Percentiles rank a stretch among this genome's conserved stretches.
Conservation (phyloP, 2,329 filamentous ascomycete genomes). For the Ophiostoma angusticollis region DNA sequence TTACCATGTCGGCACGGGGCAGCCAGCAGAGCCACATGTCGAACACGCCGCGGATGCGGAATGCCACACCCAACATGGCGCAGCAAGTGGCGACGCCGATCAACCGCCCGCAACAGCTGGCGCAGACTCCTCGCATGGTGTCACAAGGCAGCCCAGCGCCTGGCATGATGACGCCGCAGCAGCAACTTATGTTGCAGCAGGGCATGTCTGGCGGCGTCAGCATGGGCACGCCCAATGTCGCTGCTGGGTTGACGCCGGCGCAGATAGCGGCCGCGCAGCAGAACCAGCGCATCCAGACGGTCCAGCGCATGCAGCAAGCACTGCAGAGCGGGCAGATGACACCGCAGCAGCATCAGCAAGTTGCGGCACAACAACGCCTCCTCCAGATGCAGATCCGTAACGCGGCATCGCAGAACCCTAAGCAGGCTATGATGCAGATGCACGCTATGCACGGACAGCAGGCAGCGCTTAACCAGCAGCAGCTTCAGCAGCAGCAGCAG, state of each 20-base stretch:
- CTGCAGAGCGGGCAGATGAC: constrained; percentile 26
- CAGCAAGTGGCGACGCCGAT: constrained; percentile 38
- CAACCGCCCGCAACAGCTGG: constrained; percentile 31
- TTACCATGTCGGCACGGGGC: constrained; percentile 49
- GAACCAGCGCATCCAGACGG: constrained; percentile 32
- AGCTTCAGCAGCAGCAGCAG: constrained; percentile 11
- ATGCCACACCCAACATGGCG: constrained; percentile 49
- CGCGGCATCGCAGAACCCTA: constrained; percentile 23
- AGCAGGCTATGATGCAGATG: constrained; percentile 18
- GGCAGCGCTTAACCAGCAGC: background rate
- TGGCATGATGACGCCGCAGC: constrained; percentile 39
- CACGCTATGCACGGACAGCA: constrained; percentile 24
- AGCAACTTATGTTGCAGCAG: constrained; percentile 39
- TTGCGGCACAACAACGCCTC: constrained; percentile 23
- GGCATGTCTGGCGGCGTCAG: constrained; percentile 20
- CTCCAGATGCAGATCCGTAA: constrained; percentile 21
- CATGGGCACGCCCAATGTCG: constrained; percentile 27
- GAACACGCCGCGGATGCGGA: constrained; percentile 49
- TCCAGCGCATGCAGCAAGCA: constrained; percentile 17
- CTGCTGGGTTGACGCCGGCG: constrained; percentile 21
- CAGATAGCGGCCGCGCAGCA: constrained; percentile 37
- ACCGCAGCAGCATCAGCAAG: constrained; percentile 21
- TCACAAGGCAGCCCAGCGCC: constrained; percentile 45
- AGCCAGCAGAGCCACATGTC: constrained; percentile 55
- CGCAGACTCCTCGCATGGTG: constrained; percentile 41